Evolutionary conservation across 164 flowering plant genomes (phyloP).

Genomic region (Hamamelis virginiana): DNA sequence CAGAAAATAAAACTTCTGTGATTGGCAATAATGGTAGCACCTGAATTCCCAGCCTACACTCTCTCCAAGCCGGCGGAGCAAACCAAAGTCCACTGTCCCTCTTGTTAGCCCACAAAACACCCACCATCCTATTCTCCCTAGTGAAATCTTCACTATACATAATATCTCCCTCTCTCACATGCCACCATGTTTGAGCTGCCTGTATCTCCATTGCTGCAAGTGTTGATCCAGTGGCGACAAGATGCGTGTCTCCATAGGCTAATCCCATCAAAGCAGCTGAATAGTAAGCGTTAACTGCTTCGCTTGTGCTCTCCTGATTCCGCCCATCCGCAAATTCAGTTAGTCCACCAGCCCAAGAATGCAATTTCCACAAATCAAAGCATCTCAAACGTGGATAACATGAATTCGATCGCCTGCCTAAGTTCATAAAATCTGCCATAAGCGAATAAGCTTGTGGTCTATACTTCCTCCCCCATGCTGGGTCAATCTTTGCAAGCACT

Average conservation of each 20-base stretch:
- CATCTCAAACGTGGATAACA: slow-evolving; percentile 68
- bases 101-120: slow-evolving; percentile 86
- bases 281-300: slow-evolving; percentile 85
- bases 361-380: slow-evolving; percentile 82
- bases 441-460: slow-evolving; percentile 74
- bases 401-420: slow-evolving; percentile 43
- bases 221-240: slow-evolving; percentile 70
- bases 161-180: slow-evolving; percentile 52
- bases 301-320: slow-evolving; percentile 88
- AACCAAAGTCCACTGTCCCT: slow-evolving; percentile 91
- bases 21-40: slow-evolving; percentile 76
- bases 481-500: slow-evolving; percentile 79
- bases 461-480: slow-evolving; percentile 84
- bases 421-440: slow-evolving; percentile 77
- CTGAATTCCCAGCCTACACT: slow-evolving; percentile 85
- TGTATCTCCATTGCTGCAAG: slow-evolving; percentile 69
- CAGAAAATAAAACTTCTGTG: slow-evolving; percentile 66
- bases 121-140: slow-evolving; percentile 65
- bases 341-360: slow-evolving; percentile 93
- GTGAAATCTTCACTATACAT: slow-evolving; percentile 64
- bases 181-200: slow-evolving; percentile 90
- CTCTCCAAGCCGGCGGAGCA: slow-evolving; percentile 84
- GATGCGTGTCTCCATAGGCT: slow-evolving; percentile 80
- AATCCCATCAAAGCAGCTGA: slow-evolving; percentile 91
- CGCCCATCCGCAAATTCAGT: slow-evolving; percentile 83